Evolutionary conservation across 73 alveolate genomes (phyloP).

Genomic region (Paramecium sonneborni): DNA sequence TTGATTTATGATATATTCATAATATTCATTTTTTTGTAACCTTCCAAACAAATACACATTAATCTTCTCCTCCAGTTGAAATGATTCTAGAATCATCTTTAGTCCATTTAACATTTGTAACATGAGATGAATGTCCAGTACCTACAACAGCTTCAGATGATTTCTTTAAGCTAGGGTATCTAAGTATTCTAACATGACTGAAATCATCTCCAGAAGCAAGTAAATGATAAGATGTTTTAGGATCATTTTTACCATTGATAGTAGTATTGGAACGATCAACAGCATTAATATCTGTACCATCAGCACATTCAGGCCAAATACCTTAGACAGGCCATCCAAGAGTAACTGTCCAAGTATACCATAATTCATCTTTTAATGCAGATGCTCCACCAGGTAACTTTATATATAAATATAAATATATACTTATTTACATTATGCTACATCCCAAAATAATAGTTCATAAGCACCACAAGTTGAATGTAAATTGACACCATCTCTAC

Average conservation of each 20-base stretch:
- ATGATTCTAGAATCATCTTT: slow-evolving; percentile 81
- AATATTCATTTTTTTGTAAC: slow-evolving; percentile 49
- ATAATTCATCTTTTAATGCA: slow-evolving; percentile 77
- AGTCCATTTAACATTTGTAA: slow-evolving; percentile 89
- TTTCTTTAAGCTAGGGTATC: slow-evolving; percentile 86
- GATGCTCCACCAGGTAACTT: slow-evolving; percentile 83
- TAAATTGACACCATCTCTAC: slow-evolving; percentile 77
- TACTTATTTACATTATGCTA: slow-evolving; percentile 70
- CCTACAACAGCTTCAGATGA: slow-evolving; percentile 80
- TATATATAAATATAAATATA: background rate
- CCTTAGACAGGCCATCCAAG: slow-evolving; percentile 98
- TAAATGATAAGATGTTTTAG: slow-evolving; percentile 67
- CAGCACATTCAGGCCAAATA: slow-evolving; percentile 93
- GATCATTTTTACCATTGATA: slow-evolving; percentile 63
- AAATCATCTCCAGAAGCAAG: slow-evolving; percentile 95
- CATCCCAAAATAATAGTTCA: slow-evolving; percentile 93
- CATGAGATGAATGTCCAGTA: slow-evolving; percentile 87
- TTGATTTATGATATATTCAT: background rate
- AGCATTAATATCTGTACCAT: slow-evolving; percentile 88
- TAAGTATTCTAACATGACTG: slow-evolving; percentile 88
- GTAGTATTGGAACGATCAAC: slow-evolving; percentile 84
- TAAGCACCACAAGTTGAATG: slow-evolving; percentile 94
- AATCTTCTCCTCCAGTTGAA: slow-evolving; percentile 97
- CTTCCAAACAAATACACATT: slow-evolving; percentile 94
- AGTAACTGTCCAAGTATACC: slow-evolving; percentile 92